A percentile compares a stretch with the other conserved stretches of the same genome.
Evolutionary conservation across 495 filamentous ascomycete species (phyloP).

Genomic region (Neurospora sp.): DNA sequence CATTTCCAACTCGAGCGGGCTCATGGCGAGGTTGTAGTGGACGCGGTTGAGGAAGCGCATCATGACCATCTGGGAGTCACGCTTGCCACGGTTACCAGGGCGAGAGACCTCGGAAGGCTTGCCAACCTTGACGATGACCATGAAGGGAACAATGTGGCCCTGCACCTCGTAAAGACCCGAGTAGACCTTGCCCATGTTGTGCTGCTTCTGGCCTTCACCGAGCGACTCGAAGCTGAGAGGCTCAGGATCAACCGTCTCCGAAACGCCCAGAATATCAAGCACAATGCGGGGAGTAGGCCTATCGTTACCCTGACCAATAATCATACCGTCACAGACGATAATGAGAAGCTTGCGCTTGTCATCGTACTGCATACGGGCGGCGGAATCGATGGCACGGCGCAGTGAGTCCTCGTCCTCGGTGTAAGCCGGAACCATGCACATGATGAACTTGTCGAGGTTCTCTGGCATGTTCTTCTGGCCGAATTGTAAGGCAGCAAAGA

Average conservation of each 20-base stretch:
- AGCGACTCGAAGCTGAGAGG: conserved; percentile 95
- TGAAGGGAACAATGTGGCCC: conserved; percentile 94
- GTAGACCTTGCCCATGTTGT: conserved; percentile 99
- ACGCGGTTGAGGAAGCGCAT: conserved; percentile 99
- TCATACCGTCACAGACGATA: conserved; percentile 97
- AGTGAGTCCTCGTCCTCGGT: conserved; percentile 98
- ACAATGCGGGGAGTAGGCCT: conserved; percentile 92
- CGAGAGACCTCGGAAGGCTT: conserved; percentile 95
- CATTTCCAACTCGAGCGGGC: conserved; percentile 93
- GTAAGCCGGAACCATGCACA: conserved; percentile 95
- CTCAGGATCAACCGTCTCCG: conserved; percentile 90
- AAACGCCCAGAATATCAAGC: conserved; percentile 90
- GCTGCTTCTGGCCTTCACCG: conserved; percentile 91
- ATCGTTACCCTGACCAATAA: conserved; percentile 97
- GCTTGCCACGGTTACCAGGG: conserved; percentile 96
- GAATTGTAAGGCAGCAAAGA: conserved; percentile 92
- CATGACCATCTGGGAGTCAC: conserved; percentile 95
- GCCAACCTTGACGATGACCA: conserved; percentile 94
- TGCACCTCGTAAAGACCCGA: conserved; percentile 96
- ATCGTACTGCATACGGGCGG: conserved; percentile 91
- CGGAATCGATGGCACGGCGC: conserved; percentile 91
- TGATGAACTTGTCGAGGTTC: conserved; percentile 96
- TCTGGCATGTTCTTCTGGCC: conserved; percentile 83
- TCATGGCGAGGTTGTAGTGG: conserved; percentile 94
- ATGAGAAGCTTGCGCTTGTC: conserved; percentile 95